These are phyloP conservation scores for Pichia cactophila DNA, from an alignment of 1,139 yeast genomes.

Conservation along the genomic window DNA sequence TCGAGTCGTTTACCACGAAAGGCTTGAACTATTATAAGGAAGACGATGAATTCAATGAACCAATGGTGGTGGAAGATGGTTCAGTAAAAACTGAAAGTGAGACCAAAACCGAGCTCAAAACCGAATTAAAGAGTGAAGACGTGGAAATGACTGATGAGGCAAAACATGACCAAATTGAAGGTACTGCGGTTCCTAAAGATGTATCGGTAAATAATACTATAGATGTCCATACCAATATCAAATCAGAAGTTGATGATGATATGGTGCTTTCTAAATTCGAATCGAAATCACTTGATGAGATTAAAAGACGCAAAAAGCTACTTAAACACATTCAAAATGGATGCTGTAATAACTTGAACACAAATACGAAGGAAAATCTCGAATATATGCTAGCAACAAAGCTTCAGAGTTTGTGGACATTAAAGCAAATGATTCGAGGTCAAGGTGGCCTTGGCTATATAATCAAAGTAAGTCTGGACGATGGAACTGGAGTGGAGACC, in stretches of 20 bases:
- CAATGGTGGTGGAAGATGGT: background rate
- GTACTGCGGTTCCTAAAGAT: background rate
- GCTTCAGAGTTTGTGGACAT: conserved; percentile 64
- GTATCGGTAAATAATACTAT: background rate
- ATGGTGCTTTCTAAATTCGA: conserved; percentile 7
- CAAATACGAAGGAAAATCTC: conserved; percentile 42
- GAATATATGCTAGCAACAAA: conserved; percentile 46
- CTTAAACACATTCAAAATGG: conserved; percentile 26
- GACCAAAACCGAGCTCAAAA: background rate
- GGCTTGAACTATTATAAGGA: conserved; percentile 7
- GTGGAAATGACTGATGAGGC: conserved; percentile 5
- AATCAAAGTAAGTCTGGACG: conserved; percentile 38
- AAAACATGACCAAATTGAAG: background rate
- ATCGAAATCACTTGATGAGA: conserved; percentile 10
- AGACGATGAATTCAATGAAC: conserved; percentile 1
- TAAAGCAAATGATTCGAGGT: conserved; percentile 66
- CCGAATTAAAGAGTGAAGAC: background rate
- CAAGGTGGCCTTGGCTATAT: conserved; percentile 67
- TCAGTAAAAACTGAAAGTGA: too few species aligned
- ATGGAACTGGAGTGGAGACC: conserved; percentile 15
- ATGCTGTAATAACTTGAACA: conserved; percentile 31
- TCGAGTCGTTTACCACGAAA: conserved; percentile 10
- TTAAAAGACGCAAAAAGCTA: conserved; percentile 13
- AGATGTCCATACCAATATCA: background rate
- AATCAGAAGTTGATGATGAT: conserved; percentile 10